Conservation (phyloP, 2,329 filamentous ascomycete genomes). For the Eurotiales sp. region DNA sequence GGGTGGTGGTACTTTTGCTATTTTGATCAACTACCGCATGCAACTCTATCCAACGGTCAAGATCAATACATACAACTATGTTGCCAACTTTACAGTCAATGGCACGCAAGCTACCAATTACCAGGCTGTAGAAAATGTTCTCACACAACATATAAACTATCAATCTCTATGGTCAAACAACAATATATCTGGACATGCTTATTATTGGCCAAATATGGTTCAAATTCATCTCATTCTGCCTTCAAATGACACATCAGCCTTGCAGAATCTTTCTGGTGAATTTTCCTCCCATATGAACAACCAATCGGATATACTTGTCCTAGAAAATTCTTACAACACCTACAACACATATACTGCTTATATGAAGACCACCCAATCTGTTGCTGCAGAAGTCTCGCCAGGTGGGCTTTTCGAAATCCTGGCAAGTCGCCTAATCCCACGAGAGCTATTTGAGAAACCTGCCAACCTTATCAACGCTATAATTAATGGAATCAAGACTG, state of each 20-base stretch:
- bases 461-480: background rate
- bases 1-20: conserved; percentile 48
- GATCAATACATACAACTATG: conserved; percentile 13
- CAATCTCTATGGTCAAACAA: conserved; percentile 13
- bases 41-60: conserved; percentile 34
- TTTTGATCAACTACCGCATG: conserved; percentile 43
- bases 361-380: conserved; percentile 6
- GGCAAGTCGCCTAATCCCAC: conserved; percentile 13
- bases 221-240: conserved; percentile 9
- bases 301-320: background rate
- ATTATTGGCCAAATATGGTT: conserved; percentile 12
- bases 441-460: background rate
- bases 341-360: conserved; percentile 11
- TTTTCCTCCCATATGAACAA: conserved; percentile 7
- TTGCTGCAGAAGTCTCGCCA: conserved; percentile 9
- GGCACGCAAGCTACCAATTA: conserved; percentile 3
- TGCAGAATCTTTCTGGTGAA: conserved; percentile 1
- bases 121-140: conserved; percentile 6
- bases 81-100: conserved; percentile 6
- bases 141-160: conserved; percentile 9
- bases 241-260: conserved; percentile 7
- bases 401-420: conserved; percentile 13
- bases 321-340: conserved; percentile 4
- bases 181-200: conserved; percentile 9
- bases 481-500: background rate